Evolutionary conservation across 345 rosid species (phyloP), one percentile per base, ranked within the genome.

Genomic region (Eucalyptus polyanthemos): DNA sequence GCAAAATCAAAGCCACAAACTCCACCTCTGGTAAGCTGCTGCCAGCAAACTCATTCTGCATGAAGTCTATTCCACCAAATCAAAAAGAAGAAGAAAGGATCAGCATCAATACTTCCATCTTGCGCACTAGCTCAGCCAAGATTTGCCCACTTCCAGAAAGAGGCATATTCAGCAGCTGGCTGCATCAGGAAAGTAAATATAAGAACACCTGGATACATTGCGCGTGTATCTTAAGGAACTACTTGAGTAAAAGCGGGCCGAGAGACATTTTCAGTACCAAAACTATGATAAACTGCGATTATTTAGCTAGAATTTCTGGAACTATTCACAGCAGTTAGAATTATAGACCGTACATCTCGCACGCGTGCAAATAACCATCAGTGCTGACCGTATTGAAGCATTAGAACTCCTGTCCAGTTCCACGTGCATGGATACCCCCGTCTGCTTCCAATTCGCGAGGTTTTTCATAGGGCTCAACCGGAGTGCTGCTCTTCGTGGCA

Each of bases 41-140:
- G 62, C 98, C 98, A 80, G 90, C 95, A 89, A 97, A 80, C 34
- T 92, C 90, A 92, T 96, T 96, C 99, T 96, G 96, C 98, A 96
- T 97, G 93, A 96, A 96, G 93, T 95, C 95, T 94, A 99, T 94
- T 86, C 80, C 80, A 58, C 4, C 69, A 62, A 5, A 62, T 62
- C 15, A 29, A 12, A 27, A 29, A 62, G 87, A 42, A 89, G 87
- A 58, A 80, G 44, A 83, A 53, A 53, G 58, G 58, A 53, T 21
- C 58, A 53, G 58, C 58, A 53, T 53, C 58, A 8, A 4, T 17
- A 60, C 44, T 16, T 87, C 62, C 24, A 21, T 53, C 25, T 24
- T 5, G 25, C 29, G 80, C 37, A 40, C 89, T 27, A 76, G 25
- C 17, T 69, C 31, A 60, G 69, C 69, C 69, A 60, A 60, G n/a